Percentiles rank a stretch among this genome's conserved stretches.
These are phyloP conservation scores for Paramecium sexaurelia DNA, from an alignment of 73 alveolate genomes.

Conservation along the genomic window DNA sequence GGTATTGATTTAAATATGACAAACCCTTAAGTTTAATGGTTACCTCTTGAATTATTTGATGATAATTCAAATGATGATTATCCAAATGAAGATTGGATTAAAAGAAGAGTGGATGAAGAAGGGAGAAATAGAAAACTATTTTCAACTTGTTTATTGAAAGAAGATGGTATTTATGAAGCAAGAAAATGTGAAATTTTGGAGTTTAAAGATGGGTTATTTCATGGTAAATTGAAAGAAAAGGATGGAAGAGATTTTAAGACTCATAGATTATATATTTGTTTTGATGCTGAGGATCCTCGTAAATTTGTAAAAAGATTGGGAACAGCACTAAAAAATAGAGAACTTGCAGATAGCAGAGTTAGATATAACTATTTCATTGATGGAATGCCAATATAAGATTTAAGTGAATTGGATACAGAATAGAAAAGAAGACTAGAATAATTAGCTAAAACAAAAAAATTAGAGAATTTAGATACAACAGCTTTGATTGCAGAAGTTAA, in stretches of 20 bases:
- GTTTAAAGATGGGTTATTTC: not conserved
- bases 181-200: constrained; percentile 57
- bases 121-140: constrained; percentile 68
- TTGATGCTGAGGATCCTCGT: constrained; percentile 90
- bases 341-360: constrained; percentile 76
- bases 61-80: constrained; percentile 79
- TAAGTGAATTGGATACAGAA: constrained; percentile 84
- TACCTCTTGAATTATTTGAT: constrained; percentile 87
- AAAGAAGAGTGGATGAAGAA: constrained; percentile 67
- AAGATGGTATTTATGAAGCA: constrained; percentile 80
- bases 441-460: constrained; percentile 66
- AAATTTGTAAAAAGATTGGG: constrained; percentile 81
- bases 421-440: constrained; percentile 78
- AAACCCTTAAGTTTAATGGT: constrained; percentile 86
- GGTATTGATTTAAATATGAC: constrained; percentile 82
- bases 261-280: constrained; percentile 73
- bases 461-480: constrained; percentile 74
- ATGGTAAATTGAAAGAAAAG: constrained; percentile 71
- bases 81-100: constrained; percentile 83
- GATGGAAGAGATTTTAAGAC: constrained; percentile 64
- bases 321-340: constrained; percentile 76
- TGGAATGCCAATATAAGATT: constrained; percentile 90
- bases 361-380: constrained; percentile 87
- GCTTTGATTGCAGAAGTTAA: constrained; percentile 80
- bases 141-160: constrained; percentile 76